Evolutionary conservation across 768 basidiomycete genomes (phyloP), one percentile per base, ranked within the genome.

Genomic region (Kwoniella dejecticola): DNA sequence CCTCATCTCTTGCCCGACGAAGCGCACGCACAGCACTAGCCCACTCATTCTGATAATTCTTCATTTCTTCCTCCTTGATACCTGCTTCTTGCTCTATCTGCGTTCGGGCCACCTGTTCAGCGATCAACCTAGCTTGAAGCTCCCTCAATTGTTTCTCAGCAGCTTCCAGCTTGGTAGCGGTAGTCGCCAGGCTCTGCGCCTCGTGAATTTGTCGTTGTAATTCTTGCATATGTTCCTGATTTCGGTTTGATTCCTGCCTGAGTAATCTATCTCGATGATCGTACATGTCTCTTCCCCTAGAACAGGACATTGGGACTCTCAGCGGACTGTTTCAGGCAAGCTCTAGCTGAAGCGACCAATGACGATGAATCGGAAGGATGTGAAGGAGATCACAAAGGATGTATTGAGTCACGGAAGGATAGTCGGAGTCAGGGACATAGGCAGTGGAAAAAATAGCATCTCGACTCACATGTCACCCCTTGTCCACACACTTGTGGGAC

Each of bases 111-210:
- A 77, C 76, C 42, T 69, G 64, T 52, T 79, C 77, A 27, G 77
- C 74, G 13, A 79, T 76, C 19, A 79, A 50, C 23, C 63, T 69
- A 13, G 77, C 77, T 67, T 79, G 77, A 1, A 79, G 66, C n/a
- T 63, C 57, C 10, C 77, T 63, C 6, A 79, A 52, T 49, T 77
- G 74, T 17, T 62, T 60, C 42, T 76, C 69, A 4, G 71, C 66
- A 4, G 30, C 23, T 52, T 76, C 69, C 33, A 76, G 71, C 52
- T 67, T 67, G 29, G 71, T 57, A 12, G 68, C 50, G 4, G 74
- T 64, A 15, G 66, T 59, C 13, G 71, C 67, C 7, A 73, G 66
- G 27, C 56, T 30, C 10, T 69, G 49, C 12, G 71, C 62, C 24
- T 67, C 64, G 23, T 19, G 17, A 5, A 71, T 44, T 38, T 65